These are phyloP conservation scores for Phytophthora tentaculata DNA, from an alignment of 352 stramenopile species.

Conservation along the genomic window DNA sequence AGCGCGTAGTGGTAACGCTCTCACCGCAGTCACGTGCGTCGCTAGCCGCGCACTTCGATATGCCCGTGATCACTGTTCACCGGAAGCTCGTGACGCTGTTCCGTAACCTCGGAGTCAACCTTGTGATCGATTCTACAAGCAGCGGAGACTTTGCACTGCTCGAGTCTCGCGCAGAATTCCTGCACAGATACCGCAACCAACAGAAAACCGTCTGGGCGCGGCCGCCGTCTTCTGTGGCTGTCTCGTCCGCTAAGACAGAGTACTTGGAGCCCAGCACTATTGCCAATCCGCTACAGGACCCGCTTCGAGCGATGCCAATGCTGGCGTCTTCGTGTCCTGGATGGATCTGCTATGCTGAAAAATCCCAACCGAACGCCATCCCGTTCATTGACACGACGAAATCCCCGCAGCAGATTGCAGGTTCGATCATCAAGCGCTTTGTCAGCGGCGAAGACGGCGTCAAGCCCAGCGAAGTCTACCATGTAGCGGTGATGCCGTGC, in stretches of 20 bases:
- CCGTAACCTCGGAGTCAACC: conserved; percentile 82
- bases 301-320: conserved; percentile 87
- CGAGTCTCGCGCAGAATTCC: conserved; percentile 92
- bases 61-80: conserved; percentile 71
- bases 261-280: conserved; percentile 63
- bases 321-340: conserved; percentile 96
- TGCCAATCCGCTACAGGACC: conserved; percentile 65
- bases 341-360: conserved; percentile 98
- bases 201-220: conserved; percentile 70
- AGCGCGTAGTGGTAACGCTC: conserved; percentile 85
- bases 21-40: conserved; percentile 90
- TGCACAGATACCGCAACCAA: conserved; percentile 84
- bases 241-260: conserved; percentile 74
- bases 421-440: conserved; percentile 83
- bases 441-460: conserved; percentile 67
- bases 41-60: conserved; percentile 79
- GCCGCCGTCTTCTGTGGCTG: conserved; percentile 71
- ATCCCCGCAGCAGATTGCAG: conserved; percentile 95
- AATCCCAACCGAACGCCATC: conserved; percentile 94
- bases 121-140: conserved; percentile 93
- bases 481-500: conserved; percentile 98
- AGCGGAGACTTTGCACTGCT: conserved; percentile 93
- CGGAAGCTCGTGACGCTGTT: conserved; percentile 83
- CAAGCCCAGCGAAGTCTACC: conserved; percentile 82
- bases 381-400: conserved; percentile 96